Percentiles rank a stretch among this genome's conserved stretches.
Evolutionary conservation across 2,329 filamentous ascomycete species (phyloP).

Genomic region (Colletotrichum kahawae): DNA sequence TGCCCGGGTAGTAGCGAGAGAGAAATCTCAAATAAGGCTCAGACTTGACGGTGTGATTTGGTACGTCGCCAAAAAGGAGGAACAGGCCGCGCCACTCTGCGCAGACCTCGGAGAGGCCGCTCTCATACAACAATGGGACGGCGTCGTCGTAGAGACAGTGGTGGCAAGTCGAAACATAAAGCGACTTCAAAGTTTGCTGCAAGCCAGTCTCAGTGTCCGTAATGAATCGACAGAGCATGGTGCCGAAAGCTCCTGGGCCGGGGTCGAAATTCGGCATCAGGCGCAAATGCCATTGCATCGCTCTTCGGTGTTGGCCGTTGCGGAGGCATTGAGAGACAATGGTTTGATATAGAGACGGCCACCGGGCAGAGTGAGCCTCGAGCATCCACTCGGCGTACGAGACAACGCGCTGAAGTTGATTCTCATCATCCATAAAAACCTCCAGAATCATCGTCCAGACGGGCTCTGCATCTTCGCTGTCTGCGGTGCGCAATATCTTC

Average conservation of each 20-base stretch:
- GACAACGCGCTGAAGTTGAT: conserved; percentile 36
- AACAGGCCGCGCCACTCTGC: conserved; percentile 52
- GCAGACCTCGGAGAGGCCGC: conserved; percentile 50
- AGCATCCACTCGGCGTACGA: conserved; percentile 49
- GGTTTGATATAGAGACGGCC: conserved; percentile 58
- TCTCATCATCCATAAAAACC: conserved; percentile 30
- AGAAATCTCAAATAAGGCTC: conserved; percentile 55
- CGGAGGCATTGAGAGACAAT: conserved; percentile 48
- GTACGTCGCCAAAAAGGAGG: conserved; percentile 45
- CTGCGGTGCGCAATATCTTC: conserved; percentile 26
- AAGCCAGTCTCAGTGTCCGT: conserved; percentile 38
- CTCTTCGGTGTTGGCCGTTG: conserved; percentile 40
- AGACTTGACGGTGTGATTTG: conserved; percentile 40
- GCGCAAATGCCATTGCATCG: conserved; percentile 53
- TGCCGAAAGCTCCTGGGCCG: conserved; percentile 43
- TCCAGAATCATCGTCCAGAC: conserved; percentile 34
- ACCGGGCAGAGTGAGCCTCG: conserved; percentile 40
- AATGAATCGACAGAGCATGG: conserved; percentile 49
- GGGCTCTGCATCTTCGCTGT: conserved; percentile 25
- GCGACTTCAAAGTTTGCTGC: conserved; percentile 43
- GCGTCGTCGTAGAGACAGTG: conserved; percentile 55
- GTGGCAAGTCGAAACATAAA: conserved; percentile 50
- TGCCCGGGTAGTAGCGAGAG: conserved; percentile 47
- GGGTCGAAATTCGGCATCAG: conserved; percentile 49
- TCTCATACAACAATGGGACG: conserved; percentile 54